These are phyloP conservation scores for Blastocystis sp. DNA, from an alignment of 352 stramenopile species.

Conservation along the genomic window DNA sequence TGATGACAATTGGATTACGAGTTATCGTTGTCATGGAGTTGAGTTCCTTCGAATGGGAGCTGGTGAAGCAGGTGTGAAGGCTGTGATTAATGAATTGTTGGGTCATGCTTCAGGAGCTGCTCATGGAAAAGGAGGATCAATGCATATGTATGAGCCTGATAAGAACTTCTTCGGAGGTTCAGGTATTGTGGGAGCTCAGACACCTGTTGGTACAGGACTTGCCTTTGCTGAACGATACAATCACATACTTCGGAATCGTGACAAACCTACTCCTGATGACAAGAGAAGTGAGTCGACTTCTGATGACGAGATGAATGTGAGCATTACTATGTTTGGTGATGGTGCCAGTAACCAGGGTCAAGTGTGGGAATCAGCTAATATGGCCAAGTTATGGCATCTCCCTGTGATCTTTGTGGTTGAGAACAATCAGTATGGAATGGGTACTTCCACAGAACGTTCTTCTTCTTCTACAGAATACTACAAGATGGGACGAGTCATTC, in stretches of 20 bases:
- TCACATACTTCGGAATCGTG: constrained; percentile 75
- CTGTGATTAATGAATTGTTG: constrained; percentile 87
- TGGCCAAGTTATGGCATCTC: constrained; percentile 93
- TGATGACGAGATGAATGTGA: constrained; percentile 70
- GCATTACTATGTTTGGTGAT: constrained; percentile 95
- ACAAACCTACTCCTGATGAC: constrained; percentile 74
- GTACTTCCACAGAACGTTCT: constrained; percentile 90
- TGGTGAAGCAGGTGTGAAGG: constrained; percentile 78
- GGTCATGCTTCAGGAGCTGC: constrained; percentile 80
- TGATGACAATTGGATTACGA: constrained; percentile 96
- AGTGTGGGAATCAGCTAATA: constrained; percentile 86
- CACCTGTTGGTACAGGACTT: constrained; percentile 91
- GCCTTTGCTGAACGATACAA: constrained; percentile 98
- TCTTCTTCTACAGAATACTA: constrained; percentile 96
- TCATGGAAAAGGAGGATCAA: constrained; percentile 91
- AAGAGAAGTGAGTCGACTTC: too few relatives aligned
- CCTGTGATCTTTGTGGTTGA: constrained; percentile 99
- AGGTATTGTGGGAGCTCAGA: constrained; percentile 94
- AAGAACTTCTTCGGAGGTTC: constrained; percentile 94
- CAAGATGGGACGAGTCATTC: constrained; percentile 96
- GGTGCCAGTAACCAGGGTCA: constrained; percentile 98
- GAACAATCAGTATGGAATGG: constrained; percentile 99
- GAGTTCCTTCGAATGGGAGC: constrained; percentile 84
- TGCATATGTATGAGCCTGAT: constrained; percentile 99
- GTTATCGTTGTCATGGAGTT: constrained; percentile 97